Percentiles rank a stretch among this genome's conserved stretches.
phyloP scores from a whole-genome alignment of 1,284 basidiomycete genomes.

The Sporisorium exsertum region DNA sequence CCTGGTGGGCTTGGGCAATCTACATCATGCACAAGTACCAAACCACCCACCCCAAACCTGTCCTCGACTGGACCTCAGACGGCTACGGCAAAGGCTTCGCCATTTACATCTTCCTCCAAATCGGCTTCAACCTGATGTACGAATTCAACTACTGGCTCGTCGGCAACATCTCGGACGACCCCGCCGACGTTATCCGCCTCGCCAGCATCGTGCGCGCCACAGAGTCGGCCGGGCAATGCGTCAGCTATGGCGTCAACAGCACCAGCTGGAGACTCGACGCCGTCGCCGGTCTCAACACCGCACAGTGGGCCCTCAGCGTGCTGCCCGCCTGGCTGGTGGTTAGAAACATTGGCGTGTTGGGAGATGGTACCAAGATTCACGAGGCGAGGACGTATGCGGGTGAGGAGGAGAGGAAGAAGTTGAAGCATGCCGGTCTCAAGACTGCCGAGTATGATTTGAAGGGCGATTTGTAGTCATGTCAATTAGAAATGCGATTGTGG shows the following conservation, averaged over 20 bases:
- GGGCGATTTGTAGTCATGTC: constrained; percentile 20
- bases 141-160: constrained; percentile 65
- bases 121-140: constrained; percentile 59
- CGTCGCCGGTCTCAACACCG: constrained; percentile 65
- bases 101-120: constrained; percentile 64
- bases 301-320: constrained; percentile 56
- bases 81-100: constrained; percentile 64
- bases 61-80: constrained; percentile 59
- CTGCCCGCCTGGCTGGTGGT: constrained; percentile 63
- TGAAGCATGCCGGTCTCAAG: constrained; percentile 29
- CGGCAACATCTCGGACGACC: constrained; percentile 46
- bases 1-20: constrained; percentile 68
- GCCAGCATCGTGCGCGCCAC: constrained; percentile 63
- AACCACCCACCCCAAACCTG: constrained; percentile 40
- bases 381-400: constrained; percentile 50
- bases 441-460: constrained; percentile 37
- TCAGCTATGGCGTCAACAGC: constrained; percentile 65
- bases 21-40: constrained; percentile 60
- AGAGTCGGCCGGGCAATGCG: constrained; percentile 65
- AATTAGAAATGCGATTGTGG: no score
- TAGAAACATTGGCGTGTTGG: constrained; percentile 52
- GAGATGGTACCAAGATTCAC: constrained; percentile 53
- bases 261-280: constrained; percentile 57
- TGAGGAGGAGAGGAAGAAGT: constrained; percentile 40
- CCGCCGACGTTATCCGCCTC: constrained; percentile 61